Evolutionary conservation across 1,284 basidiomycete species (phyloP), one percentile per base, ranked within the genome.

Genomic region (Puccinia novopanici): DNA sequence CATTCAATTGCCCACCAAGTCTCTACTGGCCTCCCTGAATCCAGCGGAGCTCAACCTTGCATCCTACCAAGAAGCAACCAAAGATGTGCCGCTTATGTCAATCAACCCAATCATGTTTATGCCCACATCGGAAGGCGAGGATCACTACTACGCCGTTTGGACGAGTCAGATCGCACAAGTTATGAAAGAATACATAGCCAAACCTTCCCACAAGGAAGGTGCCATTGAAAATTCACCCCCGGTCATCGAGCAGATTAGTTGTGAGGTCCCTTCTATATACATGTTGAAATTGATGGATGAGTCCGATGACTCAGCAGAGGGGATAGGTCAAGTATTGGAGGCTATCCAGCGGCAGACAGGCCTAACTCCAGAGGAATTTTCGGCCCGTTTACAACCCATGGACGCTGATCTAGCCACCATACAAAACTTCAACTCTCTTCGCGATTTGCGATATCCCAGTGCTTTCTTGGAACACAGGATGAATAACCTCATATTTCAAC

Each of bases 1-100:
- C n/a, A n/a, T n/a, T n/a, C n/a, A n/a, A n/a, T n/a, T 65, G 6
- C 61, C 61, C 27, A 65, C 61, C 61, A 65, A 65, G 61, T 65
- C 55, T 6, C 22, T 57, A 19, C 19, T 57, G 19, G 19, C 6
- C 6, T 9, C 55, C 22, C 55, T 57, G 6, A 27, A 57, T 57
- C 19, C 19, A 9, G 8, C 55, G 9, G 22, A 57, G 19, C 55
- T 57, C 55, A 57, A 57, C 55, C 55, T 57, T 19, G 55, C 8
- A 8, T 5, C 55, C 6, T 57, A 57, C 19, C 6, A 57, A 6
- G 6, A 27, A 6, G 55, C 19, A 57, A 57, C 22, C 19, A 22
- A 57, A 57, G 19, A 57, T 57, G 27, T 57, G 9, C 55, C 55
- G 8, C 8, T 5, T 9, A 57, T 57, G 55, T 6, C 6, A 57